Evolutionary conservation across 495 filamentous ascomycete species (phyloP).

Genomic region (Trichocladium antarcticum): DNA sequence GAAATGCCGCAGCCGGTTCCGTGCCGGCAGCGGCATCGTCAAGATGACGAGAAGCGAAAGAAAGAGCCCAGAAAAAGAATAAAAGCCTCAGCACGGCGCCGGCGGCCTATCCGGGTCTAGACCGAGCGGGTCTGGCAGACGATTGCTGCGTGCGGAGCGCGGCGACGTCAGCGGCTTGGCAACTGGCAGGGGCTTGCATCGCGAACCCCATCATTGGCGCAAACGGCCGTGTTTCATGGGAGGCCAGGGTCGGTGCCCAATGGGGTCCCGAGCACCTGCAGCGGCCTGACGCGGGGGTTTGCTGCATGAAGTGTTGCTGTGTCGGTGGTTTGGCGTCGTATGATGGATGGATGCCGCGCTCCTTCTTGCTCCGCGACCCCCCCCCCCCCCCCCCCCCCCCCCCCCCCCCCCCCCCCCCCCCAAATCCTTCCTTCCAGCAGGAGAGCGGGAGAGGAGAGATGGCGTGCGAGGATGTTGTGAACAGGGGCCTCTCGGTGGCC

Average conservation of each 20-base stretch:
- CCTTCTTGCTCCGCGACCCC: too few relatives aligned
- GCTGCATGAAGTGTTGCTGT: too few relatives aligned
- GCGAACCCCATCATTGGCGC: constrained; percentile 6
- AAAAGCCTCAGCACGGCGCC: background rate
- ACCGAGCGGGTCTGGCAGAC: background rate
- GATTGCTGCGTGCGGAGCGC: constrained; percentile 7
- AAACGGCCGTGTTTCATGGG: background rate
- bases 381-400: too few relatives aligned
- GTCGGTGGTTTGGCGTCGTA: too few relatives aligned
- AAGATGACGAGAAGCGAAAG: background rate
- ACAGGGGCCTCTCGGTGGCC: too few relatives aligned
- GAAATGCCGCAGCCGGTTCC: background rate
- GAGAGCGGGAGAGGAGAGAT: too few relatives aligned
- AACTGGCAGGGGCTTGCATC: background rate
- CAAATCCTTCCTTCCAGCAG: too few relatives aligned
- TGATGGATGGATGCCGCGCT: too few relatives aligned
- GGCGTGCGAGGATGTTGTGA: too few relatives aligned
- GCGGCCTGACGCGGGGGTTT: background rate
- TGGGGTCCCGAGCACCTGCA: background rate
- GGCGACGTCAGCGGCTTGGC: constrained; percentile 19
- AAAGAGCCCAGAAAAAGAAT: background rate
- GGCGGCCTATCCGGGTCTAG: background rate
- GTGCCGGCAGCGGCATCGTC: background rate
- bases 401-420: too few relatives aligned
- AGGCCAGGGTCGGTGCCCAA: background rate